Percentiles rank a stretch among this genome's conserved stretches.
These are phyloP conservation scores for Alternaria tenuissima DNA, from an alignment of 2,329 filamentous ascomycete species.

Conservation along the genomic window DNA sequence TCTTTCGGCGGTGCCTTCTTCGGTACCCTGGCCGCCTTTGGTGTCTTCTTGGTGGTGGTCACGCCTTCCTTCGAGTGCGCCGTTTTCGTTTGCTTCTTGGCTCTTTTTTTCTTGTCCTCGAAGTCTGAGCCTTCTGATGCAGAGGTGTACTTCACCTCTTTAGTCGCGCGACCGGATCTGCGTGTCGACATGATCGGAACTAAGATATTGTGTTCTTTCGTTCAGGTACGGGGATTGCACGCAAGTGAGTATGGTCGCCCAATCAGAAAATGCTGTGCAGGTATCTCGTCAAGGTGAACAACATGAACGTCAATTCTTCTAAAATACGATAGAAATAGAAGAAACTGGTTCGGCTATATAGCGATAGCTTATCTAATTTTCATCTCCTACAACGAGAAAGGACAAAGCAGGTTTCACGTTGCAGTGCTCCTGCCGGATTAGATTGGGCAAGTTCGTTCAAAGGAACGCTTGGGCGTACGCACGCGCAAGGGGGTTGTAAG, in stretches of 20 bases:
- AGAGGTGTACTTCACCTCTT: constrained; percentile 27
- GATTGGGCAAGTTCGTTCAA: constrained; percentile 13
- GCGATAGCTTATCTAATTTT: constrained; percentile 1
- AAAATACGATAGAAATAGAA: not conserved
- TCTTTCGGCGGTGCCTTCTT: not conserved
- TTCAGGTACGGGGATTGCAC: not conserved
- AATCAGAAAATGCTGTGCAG: not conserved
- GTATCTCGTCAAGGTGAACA: not conserved
- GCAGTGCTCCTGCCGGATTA: constrained; percentile 5
- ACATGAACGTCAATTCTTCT: not conserved
- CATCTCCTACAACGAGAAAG: constrained; percentile 8
- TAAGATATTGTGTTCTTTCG: not conserved
- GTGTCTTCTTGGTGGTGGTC: not conserved
- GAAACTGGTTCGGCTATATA: not conserved
- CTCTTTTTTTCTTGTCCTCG: constrained; percentile 20
- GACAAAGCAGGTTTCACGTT: constrained; percentile 16
- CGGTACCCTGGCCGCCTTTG: not conserved
- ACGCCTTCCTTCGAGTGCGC: not conserved
- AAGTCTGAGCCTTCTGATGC: constrained; percentile 23
- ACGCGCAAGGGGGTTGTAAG: constrained; percentile 3
- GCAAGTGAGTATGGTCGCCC: not conserved
- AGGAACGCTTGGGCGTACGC: constrained; percentile 9
- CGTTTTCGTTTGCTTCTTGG: not conserved
- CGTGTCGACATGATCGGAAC: constrained; percentile 17
- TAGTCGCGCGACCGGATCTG: constrained; percentile 19